A percentile compares a stretch with the other conserved stretches of the same genome.
phyloP scores from a whole-genome alignment of 768 basidiomycete species.

The Suillus plorans region DNA sequence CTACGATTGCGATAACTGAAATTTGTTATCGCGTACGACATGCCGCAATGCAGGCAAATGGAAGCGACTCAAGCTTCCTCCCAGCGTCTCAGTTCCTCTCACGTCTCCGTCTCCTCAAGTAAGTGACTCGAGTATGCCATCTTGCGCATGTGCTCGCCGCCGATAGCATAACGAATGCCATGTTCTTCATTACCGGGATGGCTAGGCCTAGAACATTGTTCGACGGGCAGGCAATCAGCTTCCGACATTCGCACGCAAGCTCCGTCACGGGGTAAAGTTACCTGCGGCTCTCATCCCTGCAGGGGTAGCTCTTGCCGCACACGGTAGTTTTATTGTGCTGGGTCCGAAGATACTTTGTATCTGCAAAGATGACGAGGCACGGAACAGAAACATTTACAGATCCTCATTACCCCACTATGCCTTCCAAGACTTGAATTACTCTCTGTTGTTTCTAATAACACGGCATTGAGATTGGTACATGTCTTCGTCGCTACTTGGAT shows the following conservation, averaged over 20 bases:
- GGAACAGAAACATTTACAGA: background rate
- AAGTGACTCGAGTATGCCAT: background rate
- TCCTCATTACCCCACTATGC: slow-evolving; percentile 34
- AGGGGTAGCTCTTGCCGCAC: background rate
- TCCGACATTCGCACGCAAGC: background rate
- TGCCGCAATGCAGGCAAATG: background rate
- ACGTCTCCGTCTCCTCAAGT: background rate
- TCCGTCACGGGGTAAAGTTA: background rate
- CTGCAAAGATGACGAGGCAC: background rate
- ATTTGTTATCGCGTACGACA: background rate
- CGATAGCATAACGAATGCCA: background rate
- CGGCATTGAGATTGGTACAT: slow-evolving; percentile 5
- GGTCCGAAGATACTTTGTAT: background rate
- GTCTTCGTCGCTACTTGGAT: background rate
- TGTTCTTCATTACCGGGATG: background rate
- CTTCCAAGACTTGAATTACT: slow-evolving; percentile 69
- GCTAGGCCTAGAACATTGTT: background rate
- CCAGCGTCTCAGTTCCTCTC: background rate
- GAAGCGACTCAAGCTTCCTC: background rate
- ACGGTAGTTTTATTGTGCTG: background rate
- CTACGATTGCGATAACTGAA: background rate
- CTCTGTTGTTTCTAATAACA: slow-evolving; percentile 60
- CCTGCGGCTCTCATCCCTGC: background rate
- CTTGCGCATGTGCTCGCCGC: background rate
- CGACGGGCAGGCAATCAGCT: background rate